Evolutionary conservation across 2,329 filamentous ascomycete genomes (phyloP).

Genomic region (Colletotrichum nymphaeae): DNA sequence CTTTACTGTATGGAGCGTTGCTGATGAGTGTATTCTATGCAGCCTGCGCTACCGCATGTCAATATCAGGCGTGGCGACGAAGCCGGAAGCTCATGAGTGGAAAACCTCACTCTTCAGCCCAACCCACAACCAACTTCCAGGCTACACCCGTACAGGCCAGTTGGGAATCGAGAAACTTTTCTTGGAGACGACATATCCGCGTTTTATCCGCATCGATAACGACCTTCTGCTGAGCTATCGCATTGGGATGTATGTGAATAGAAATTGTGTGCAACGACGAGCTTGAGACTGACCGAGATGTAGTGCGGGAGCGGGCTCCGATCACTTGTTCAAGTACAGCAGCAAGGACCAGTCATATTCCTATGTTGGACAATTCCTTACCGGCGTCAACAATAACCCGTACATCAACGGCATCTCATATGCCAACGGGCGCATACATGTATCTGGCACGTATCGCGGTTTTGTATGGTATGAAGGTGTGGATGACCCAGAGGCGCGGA

Average conservation of each 20-base stretch:
- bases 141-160: conserved; percentile 28
- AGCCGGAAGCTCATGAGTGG: conserved; percentile 17
- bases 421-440: conserved; percentile 22
- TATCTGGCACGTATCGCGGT: conserved; percentile 31
- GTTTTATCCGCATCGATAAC: conserved; percentile 18
- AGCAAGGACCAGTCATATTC: conserved; percentile 10
- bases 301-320: conserved; percentile 31
- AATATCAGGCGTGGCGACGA: conserved; percentile 15
- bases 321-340: conserved; percentile 29
- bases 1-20: not conserved
- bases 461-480: conserved; percentile 34
- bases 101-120: conserved; percentile 27
- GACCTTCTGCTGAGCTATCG: conserved; percentile 29
- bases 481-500: conserved; percentile 22
- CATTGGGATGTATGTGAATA: conserved; percentile 25
- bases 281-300: not conserved
- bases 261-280: too few relatives aligned
- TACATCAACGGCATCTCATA: conserved; percentile 36
- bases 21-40: not conserved
- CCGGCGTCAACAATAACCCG: conserved; percentile 26
- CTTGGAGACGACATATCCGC: conserved; percentile 29
- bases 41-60: conserved; percentile 31
- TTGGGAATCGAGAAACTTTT: conserved; percentile 28
- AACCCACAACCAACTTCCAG: conserved; percentile 27
- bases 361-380: conserved; percentile 32